phyloP scores from a whole-genome alignment of 805 yeast genomes.

The Candida krabiensis region DNA sequence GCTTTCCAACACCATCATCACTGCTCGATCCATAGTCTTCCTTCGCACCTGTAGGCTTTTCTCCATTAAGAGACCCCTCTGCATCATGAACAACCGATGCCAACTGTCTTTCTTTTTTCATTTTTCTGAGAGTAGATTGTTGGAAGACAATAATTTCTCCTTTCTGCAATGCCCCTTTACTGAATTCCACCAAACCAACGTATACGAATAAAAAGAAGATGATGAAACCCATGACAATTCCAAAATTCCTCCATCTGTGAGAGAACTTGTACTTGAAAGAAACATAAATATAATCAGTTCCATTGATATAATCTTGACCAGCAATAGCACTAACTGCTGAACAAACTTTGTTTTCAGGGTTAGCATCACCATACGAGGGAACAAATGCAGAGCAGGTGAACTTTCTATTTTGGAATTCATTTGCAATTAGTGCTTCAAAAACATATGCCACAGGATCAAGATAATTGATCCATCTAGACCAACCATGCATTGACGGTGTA shows the following conservation, averaged over 20 bases:
- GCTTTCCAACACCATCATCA: slow-evolving; percentile 30
- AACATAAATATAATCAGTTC: slow-evolving; percentile 53
- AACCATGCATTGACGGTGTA: slow-evolving; percentile 52
- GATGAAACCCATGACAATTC: slow-evolving; percentile 58
- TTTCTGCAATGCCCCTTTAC: slow-evolving; percentile 63
- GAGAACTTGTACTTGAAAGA: slow-evolving; percentile 50
- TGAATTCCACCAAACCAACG: slow-evolving; percentile 53
- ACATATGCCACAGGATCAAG: slow-evolving; percentile 55
- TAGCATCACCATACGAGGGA: slow-evolving; percentile 38
- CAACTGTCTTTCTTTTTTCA: slow-evolving; percentile 40
- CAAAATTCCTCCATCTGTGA: slow-evolving; percentile 82
- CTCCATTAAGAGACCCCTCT: slow-evolving; percentile 27
- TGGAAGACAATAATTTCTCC: slow-evolving; percentile 72
- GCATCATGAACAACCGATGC: slow-evolving; percentile 26
- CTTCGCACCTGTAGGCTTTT: slow-evolving; percentile 27
- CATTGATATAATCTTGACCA: slow-evolving; percentile 54
- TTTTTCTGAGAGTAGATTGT: slow-evolving; percentile 43
- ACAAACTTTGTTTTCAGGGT: slow-evolving; percentile 27
- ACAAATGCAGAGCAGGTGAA: slow-evolving; percentile 48
- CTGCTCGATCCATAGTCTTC: slow-evolving; percentile 25
- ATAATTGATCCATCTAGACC: slow-evolving; percentile 65
- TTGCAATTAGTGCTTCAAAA: slow-evolving; percentile 57
- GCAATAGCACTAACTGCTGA: slow-evolving; percentile 54
- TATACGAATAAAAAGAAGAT: slow-evolving; percentile 56
- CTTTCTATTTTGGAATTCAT: slow-evolving; percentile 50